Conservation (phyloP, 2,329 filamentous ascomycete genomes). For the Aspergillus japonicus region DNA sequence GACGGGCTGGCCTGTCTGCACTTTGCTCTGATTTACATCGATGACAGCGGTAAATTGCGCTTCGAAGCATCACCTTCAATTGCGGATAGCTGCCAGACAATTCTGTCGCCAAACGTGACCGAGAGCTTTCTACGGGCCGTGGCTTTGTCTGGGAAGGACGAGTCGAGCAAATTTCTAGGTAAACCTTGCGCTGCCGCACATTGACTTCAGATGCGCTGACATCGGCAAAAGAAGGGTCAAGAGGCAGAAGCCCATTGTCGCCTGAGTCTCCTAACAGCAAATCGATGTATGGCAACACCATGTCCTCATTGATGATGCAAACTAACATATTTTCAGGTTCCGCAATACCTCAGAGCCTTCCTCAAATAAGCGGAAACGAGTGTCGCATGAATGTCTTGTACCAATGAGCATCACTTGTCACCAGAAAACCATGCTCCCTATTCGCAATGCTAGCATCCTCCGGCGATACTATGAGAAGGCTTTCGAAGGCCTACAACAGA, state of each 20-base stretch:
- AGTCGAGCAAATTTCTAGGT: slow-evolving; percentile 20
- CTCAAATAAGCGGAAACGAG: slow-evolving; percentile 18
- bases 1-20: slow-evolving; percentile 26
- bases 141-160: slow-evolving; percentile 25
- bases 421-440: slow-evolving; percentile 25
- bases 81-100: slow-evolving; percentile 26
- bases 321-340: slow-evolving; percentile 4
- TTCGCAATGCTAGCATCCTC: slow-evolving; percentile 25
- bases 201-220: not conserved
- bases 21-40: slow-evolving; percentile 35
- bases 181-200: slow-evolving; percentile 4
- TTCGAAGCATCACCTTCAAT: slow-evolving; percentile 32
- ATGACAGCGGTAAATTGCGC: slow-evolving; percentile 30
- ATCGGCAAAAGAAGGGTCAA: slow-evolving; percentile 7
- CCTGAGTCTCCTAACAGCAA: slow-evolving; percentile 17
- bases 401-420: slow-evolving; percentile 25
- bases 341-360: slow-evolving; percentile 8
- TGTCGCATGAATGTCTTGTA: slow-evolving; percentile 21
- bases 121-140: slow-evolving; percentile 32
- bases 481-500: slow-evolving; percentile 36
- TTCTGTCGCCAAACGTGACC: slow-evolving; percentile 31
- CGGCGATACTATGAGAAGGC: slow-evolving; percentile 35
- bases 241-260: slow-evolving; percentile 16
- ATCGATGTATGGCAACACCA: slow-evolving; percentile 5
- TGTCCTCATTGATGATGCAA: not conserved